Percentiles rank a stretch among this genome's conserved stretches.
Conservation (phyloP, 179 eudicot genomes). For the Carnegiea gigantea region DNA sequence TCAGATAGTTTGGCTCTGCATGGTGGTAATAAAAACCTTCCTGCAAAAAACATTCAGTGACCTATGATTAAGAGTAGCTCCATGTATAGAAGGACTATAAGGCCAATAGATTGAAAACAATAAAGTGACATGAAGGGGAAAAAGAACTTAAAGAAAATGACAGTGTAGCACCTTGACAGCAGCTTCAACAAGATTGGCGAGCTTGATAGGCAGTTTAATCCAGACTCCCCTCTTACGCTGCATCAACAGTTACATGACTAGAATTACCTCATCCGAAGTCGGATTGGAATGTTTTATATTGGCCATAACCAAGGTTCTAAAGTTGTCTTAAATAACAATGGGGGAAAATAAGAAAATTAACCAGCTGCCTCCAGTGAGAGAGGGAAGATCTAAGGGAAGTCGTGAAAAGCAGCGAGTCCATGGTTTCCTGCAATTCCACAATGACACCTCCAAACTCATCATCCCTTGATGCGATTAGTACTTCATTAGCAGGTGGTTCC, state of each 20-base stretch:
- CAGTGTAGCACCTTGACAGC: slow-evolving; percentile 48
- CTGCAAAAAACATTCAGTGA: slow-evolving; percentile 27
- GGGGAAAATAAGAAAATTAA: neutral
- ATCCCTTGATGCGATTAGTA: slow-evolving; percentile 29
- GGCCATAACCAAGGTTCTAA: neutral
- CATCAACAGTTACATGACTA: neutral
- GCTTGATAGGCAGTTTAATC: slow-evolving; percentile 62
- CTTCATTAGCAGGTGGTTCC: neutral
- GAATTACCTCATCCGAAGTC: neutral
- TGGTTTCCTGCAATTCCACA: slow-evolving; percentile 44
- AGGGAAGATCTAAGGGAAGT: slow-evolving; percentile 51
- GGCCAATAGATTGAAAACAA: neutral
- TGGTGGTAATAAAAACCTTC: slow-evolving; percentile 76
- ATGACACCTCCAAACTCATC: slow-evolving; percentile 49
- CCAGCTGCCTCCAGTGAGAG: slow-evolving; percentile 49
- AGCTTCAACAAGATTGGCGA: slow-evolving; percentile 54
- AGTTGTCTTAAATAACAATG: neutral
- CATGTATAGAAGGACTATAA: neutral
- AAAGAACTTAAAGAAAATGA: neutral
- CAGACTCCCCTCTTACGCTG: slow-evolving; percentile 67
- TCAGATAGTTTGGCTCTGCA: slow-evolving; percentile 58
- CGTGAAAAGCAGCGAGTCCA: slow-evolving; percentile 40
- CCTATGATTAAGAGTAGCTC: too few relatives aligned
- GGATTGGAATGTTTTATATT: neutral
- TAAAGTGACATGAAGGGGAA: neutral